phyloP scores from a whole-genome alignment of 2,329 filamentous ascomycete species.

The Hypoxylon sp. region DNA sequence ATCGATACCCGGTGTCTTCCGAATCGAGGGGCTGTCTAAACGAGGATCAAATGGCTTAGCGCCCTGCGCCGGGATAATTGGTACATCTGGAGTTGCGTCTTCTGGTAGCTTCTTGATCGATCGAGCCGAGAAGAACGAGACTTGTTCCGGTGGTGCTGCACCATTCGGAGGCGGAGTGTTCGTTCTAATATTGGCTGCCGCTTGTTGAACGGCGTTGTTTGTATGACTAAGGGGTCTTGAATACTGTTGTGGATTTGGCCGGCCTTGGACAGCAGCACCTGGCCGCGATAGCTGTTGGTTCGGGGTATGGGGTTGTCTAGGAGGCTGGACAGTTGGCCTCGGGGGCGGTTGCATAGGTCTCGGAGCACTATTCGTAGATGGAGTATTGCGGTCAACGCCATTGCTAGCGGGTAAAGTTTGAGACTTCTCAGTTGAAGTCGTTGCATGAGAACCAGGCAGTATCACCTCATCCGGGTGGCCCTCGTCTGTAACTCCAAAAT shows the following conservation, averaged over 20 bases:
- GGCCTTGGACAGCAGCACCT: slow-evolving; percentile 46
- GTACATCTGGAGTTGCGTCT: slow-evolving; percentile 59
- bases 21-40: slow-evolving; percentile 85
- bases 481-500: slow-evolving; percentile 78
- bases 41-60: slow-evolving; percentile 78
- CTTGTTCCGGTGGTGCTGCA: slow-evolving; percentile 57
- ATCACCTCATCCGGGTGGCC: slow-evolving; percentile 84
- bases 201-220: slow-evolving; percentile 48
- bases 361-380: slow-evolving; percentile 48
- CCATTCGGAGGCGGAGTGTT: slow-evolving; percentile 54
- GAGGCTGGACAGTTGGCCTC: slow-evolving; percentile 53
- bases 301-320: slow-evolving; percentile 57
- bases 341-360: slow-evolving; percentile 59
- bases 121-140: slow-evolving; percentile 79
- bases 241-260: slow-evolving; percentile 48
- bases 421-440: slow-evolving; percentile 52
- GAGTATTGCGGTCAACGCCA: slow-evolving; percentile 49
- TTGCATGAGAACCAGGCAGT: slow-evolving; percentile 60
- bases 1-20: slow-evolving; percentile 90
- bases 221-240: slow-evolving; percentile 42
- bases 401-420: slow-evolving; percentile 43
- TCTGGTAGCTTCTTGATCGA: slow-evolving; percentile 72
- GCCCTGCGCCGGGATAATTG: slow-evolving; percentile 61
- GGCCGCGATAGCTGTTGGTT: slow-evolving; percentile 53
- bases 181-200: slow-evolving; percentile 47